A percentile compares a stretch with the other conserved stretches of the same genome.
Evolutionary conservation across 441 rosid species (phyloP).

Genomic region (Macaranga tanarius): DNA sequence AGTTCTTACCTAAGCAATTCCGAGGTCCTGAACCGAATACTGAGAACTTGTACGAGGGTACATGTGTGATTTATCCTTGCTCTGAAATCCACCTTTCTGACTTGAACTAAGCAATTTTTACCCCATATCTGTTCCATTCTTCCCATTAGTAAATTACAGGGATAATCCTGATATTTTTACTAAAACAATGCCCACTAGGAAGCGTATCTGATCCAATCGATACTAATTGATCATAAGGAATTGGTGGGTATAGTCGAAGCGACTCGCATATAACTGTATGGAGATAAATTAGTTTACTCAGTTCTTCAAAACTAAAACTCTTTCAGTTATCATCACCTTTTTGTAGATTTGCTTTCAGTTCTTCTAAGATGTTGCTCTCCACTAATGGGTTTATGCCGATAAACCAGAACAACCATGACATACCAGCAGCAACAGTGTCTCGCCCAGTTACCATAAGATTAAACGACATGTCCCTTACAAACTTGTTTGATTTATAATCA

Average conservation of each 20-base stretch:
- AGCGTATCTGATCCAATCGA: too few relatives aligned
- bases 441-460: slow-evolving; percentile 31
- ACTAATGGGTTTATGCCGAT: not conserved
- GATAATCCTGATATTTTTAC: slow-evolving; percentile 16
- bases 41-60: too few relatives aligned
- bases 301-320: not conserved
- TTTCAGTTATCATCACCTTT: not conserved
- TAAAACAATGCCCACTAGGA: too few relatives aligned
- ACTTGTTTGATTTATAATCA: not conserved
- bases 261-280: too few relatives aligned
- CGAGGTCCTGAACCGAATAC: slow-evolving; percentile 32
- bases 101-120: too few relatives aligned
- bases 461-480: slow-evolving; percentile 19
- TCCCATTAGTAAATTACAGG: not conserved
- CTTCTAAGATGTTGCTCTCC: slow-evolving; percentile 17
- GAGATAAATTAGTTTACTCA: too few relatives aligned
- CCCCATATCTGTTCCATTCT: not conserved
- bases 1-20: slow-evolving; percentile 34
- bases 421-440: slow-evolving; percentile 28
- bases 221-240: too few relatives aligned
- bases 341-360: slow-evolving; percentile 12
- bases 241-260: too few relatives aligned
- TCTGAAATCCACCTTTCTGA: too few relatives aligned
- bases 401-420: slow-evolving; percentile 36
- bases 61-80: too few relatives aligned